Percentiles rank a stretch among this genome's conserved stretches.
These are phyloP conservation scores for Mycena citricolor DNA, from an alignment of 1,284 basidiomycete species.

Conservation along the genomic window DNA sequence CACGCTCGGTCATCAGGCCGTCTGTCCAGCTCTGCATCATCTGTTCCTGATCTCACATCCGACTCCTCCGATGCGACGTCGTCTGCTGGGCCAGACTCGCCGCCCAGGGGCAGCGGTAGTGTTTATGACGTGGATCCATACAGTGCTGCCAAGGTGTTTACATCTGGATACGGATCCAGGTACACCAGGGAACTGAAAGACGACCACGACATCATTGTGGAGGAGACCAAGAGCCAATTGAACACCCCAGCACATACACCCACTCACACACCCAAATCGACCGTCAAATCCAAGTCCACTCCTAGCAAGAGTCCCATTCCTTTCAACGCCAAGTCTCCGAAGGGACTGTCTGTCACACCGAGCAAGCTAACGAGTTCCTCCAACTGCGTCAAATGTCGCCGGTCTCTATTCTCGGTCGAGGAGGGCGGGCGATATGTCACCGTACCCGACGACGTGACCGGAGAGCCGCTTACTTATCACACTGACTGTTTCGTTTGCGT, in stretches of 20 bases:
- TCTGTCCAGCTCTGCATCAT: slow-evolving; percentile 32
- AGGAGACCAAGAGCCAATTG: slow-evolving; percentile 34
- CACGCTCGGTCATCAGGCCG: slow-evolving; percentile 29
- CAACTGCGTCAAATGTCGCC: slow-evolving; percentile 56
- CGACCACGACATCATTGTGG: slow-evolving; percentile 29
- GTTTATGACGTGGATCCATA: slow-evolving; percentile 28
- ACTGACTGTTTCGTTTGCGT: slow-evolving; percentile 71
- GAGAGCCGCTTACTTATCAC: slow-evolving; percentile 61
- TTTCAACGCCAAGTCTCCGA: slow-evolving; percentile 19
- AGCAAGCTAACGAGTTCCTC: slow-evolving; percentile 27
- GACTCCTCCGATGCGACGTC: slow-evolving; percentile 62
- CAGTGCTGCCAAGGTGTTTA: slow-evolving; percentile 23
- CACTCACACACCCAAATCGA: slow-evolving; percentile 28
- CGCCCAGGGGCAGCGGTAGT: slow-evolving; percentile 36
- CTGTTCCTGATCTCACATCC: slow-evolving; percentile 60
- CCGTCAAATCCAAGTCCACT: slow-evolving; percentile 16
- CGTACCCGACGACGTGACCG: slow-evolving; percentile 54
- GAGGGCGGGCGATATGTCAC: slow-evolving; percentile 64
- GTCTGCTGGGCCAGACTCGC: slow-evolving; percentile 53
- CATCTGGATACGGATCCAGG: slow-evolving; percentile 22
- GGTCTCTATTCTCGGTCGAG: slow-evolving; percentile 54
- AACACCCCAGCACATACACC: slow-evolving; percentile 29
- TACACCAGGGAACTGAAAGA: slow-evolving; percentile 27
- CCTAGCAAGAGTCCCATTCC: slow-evolving; percentile 16
- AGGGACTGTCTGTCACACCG: slow-evolving; percentile 12